Percentiles rank a stretch among this genome's conserved stretches.
These are phyloP conservation scores for Suillus weaverae DNA, from an alignment of 768 basidiomycete genomes.

Conservation along the genomic window DNA sequence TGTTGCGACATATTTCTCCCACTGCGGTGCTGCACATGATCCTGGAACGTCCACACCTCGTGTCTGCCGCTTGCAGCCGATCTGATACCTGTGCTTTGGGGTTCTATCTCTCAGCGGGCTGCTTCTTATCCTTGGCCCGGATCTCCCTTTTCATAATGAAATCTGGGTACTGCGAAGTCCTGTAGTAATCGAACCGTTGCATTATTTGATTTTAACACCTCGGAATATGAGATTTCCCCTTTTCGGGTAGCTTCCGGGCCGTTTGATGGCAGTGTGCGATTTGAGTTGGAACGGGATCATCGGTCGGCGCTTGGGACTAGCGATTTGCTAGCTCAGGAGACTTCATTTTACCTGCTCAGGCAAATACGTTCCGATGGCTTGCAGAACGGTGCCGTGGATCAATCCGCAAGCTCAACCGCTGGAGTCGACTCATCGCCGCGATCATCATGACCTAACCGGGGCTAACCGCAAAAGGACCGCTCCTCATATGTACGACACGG, in stretches of 20 bases:
- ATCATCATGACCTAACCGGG: conserved; percentile 9
- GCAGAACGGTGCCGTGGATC: not conserved
- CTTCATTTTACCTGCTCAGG: conserved; percentile 5
- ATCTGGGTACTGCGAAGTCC: not conserved
- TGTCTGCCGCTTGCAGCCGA: conserved; percentile 25
- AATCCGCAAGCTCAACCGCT: conserved; percentile 1
- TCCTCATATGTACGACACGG: conserved; percentile 8
- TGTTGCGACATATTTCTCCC: conserved; percentile 17
- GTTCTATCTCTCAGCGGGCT: conserved; percentile 13
- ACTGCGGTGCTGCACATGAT: conserved; percentile 16
- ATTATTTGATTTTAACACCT: conserved; percentile 2
- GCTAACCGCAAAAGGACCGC: conserved; percentile 9
- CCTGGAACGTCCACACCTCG: conserved; percentile 23
- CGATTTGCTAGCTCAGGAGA: not conserved
- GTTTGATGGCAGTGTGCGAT: not conserved
- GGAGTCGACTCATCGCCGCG: conserved; percentile 4
- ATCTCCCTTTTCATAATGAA: conserved; percentile 6
- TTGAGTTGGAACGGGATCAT: conserved; percentile 1
- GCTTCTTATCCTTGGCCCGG: conserved; percentile 12
- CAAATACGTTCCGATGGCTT: not conserved
- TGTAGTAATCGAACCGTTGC: not conserved
- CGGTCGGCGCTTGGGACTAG: not conserved
- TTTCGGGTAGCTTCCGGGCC: not conserved
- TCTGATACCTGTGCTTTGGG: conserved; percentile 14
- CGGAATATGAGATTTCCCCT: not conserved